A percentile compares a stretch with the other conserved stretches of the same genome.
Conservation (phyloP, 495 filamentous ascomycete genomes). For the Penicillium egyptiacum region DNA sequence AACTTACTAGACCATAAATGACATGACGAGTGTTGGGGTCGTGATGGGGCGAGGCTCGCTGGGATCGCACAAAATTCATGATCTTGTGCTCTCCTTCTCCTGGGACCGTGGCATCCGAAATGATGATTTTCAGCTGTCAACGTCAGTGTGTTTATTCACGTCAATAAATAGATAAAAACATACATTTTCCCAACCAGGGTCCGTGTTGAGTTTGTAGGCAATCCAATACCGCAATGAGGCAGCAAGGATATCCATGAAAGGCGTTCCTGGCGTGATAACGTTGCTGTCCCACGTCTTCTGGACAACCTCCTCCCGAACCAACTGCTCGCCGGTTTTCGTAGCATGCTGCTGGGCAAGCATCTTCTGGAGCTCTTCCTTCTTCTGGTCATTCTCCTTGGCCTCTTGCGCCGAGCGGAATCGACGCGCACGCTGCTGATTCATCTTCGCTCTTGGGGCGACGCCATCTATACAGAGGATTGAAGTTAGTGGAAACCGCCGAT, state of each 20-base stretch:
- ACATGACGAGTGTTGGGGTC: conserved; percentile 97
- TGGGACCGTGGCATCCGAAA: conserved; percentile 95
- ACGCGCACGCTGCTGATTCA: conserved; percentile 94
- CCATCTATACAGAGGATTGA: conserved; percentile 60
- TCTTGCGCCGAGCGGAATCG: conserved; percentile 92
- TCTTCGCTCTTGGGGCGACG: conserved; percentile 90
- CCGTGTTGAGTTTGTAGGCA: conserved; percentile 93
- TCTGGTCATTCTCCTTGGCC: conserved; percentile 88
- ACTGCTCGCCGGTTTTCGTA: conserved; percentile 54
- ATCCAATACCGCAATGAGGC: conserved; percentile 93
- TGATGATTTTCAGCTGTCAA: conserved; percentile 81
- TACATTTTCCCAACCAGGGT: conserved; percentile 57
- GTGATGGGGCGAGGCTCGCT: conserved; percentile 84
- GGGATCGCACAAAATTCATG: conserved; percentile 96
- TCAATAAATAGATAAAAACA: not conserved
- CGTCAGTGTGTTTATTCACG: conserved; percentile 23
- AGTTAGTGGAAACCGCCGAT: conserved; percentile 5
- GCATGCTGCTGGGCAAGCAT: conserved; percentile 70
- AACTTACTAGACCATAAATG: conserved; percentile 74
- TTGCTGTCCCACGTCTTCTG: conserved; percentile 98
- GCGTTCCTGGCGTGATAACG: conserved; percentile 95
- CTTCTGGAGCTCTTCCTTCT: conserved; percentile 82
- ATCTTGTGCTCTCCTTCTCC: conserved; percentile 99
- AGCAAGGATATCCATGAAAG: conserved; percentile 97
- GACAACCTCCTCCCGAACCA: conserved; percentile 60